These are phyloP conservation scores for Pseudocercospora musae DNA, from an alignment of 2,329 filamentous ascomycete species.

Conservation along the genomic window DNA sequence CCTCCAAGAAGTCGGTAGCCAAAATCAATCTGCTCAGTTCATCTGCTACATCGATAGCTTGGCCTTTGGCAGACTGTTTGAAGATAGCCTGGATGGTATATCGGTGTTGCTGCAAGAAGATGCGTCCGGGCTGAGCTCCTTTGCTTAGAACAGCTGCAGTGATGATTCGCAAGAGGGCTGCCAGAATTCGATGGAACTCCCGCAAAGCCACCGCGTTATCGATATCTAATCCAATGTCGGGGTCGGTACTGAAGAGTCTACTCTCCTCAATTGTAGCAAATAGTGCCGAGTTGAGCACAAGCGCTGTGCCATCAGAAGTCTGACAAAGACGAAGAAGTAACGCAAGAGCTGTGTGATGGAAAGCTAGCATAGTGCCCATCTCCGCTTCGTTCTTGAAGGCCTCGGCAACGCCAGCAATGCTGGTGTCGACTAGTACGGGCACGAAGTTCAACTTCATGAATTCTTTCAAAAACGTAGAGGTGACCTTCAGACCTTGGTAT, in stretches of 20 bases:
- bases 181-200: constrained; percentile 80
- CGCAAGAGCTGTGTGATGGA: constrained; percentile 72
- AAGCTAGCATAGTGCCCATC: constrained; percentile 54
- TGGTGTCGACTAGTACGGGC: constrained; percentile 81
- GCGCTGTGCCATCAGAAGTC: constrained; percentile 76
- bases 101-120: constrained; percentile 78
- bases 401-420: constrained; percentile 70
- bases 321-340: constrained; percentile 82
- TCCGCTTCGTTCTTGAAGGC: constrained; percentile 56
- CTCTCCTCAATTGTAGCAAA: constrained; percentile 79
- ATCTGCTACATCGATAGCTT: constrained; percentile 72
- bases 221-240: constrained; percentile 80
- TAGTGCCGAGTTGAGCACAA: constrained; percentile 84
- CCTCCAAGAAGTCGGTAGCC: constrained; percentile 81
- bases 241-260: constrained; percentile 83
- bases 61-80: constrained; percentile 62
- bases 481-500: constrained; percentile 64
- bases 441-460: constrained; percentile 88
- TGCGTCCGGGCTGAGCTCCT: constrained; percentile 71
- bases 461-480: constrained; percentile 70
- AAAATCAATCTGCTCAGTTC: constrained; percentile 79
- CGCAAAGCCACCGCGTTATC: constrained; percentile 67
- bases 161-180: constrained; percentile 76
- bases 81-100: constrained; percentile 83
- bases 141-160: constrained; percentile 76